These are phyloP conservation scores for Deuterostichococcus epilithicus DNA, from an alignment of 139 green algal genomes.

Conservation along the genomic window DNA sequence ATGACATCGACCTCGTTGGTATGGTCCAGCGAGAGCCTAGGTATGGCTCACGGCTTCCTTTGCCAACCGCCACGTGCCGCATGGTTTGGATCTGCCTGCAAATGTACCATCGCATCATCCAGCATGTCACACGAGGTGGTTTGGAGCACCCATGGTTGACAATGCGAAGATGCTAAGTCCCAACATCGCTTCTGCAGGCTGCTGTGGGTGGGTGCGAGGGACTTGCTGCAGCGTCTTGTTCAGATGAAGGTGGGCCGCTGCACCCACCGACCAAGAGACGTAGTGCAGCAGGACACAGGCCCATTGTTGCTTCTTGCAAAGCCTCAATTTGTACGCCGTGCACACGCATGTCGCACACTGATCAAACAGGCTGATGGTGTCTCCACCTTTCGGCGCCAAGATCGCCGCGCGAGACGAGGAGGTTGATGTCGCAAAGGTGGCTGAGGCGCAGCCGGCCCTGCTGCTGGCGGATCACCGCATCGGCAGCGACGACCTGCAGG, in stretches of 20 bases:
- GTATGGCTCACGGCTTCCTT: not conserved
- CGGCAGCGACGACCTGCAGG: not conserved
- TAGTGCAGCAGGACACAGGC: too few species aligned
- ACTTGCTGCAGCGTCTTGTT: slow-evolving; percentile 39
- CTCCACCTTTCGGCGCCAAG: not conserved
- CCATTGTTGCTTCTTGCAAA: too few species aligned
- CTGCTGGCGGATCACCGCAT: slow-evolving; percentile 25
- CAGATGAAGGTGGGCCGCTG: slow-evolving; percentile 42
- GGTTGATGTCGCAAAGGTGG: slow-evolving; percentile 44
- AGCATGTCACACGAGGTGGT: not conserved
- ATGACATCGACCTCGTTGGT: slow-evolving; percentile 34
- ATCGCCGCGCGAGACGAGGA: slow-evolving; percentile 6
- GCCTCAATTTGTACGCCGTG: too few species aligned
- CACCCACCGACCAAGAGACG: too few species aligned
- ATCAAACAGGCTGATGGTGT: too few species aligned
- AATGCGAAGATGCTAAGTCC: too few species aligned
- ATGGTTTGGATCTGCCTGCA: slow-evolving; percentile 7
- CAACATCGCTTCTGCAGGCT: not conserved
- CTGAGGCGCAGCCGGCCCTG: slow-evolving; percentile 52
- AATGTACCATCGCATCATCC: not conserved
- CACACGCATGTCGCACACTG: too few species aligned
- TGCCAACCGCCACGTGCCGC: slow-evolving; percentile 44
- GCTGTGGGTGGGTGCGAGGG: not conserved
- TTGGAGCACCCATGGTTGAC: too few species aligned
- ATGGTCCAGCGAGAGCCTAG: slow-evolving; percentile 58